Evolutionary conservation across 225 moss, liverwort and hornwort species (phyloP).

Genomic region (Rhytidiadelphus loreus): DNA sequence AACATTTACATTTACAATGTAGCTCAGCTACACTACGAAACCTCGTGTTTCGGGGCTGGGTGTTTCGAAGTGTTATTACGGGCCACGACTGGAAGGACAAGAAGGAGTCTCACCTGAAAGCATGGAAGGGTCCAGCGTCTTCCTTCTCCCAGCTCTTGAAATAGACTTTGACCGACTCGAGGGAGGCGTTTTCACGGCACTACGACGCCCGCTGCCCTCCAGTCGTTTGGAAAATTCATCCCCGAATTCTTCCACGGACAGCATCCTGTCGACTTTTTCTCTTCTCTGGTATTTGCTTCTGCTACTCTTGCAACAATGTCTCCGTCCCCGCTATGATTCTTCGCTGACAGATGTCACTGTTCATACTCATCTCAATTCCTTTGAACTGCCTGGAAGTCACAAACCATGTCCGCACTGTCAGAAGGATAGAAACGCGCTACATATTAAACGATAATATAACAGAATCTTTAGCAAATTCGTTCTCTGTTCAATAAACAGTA

Average conservation of each 20-base stretch:
- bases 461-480: not conserved
- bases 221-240: conserved; percentile 19
- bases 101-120: conserved; percentile 21
- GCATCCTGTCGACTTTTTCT: conserved; percentile 1
- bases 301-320: not conserved
- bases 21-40: not conserved
- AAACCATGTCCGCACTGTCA: not conserved
- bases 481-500: not conserved
- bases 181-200: conserved; percentile 5
- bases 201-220: conserved; percentile 8
- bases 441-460: no score
- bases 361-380: not conserved
- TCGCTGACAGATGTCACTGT: not conserved
- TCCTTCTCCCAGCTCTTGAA: conserved; percentile 19
- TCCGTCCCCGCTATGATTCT: not conserved
- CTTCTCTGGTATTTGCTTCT: no score
- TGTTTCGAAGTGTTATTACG: not conserved
- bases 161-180: conserved; percentile 30
- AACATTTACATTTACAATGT: not conserved
- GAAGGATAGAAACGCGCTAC: not conserved
- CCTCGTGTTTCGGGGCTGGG: not conserved
- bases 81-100: not conserved
- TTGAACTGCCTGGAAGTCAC: not conserved
- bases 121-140: conserved; percentile 34
- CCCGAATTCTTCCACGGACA: conserved; percentile 23